Percentiles rank a stretch among this genome's conserved stretches.
These are phyloP conservation scores for Digitaria exilis DNA, from an alignment of 202 grass and related monocot species.

Conservation along the genomic window DNA sequence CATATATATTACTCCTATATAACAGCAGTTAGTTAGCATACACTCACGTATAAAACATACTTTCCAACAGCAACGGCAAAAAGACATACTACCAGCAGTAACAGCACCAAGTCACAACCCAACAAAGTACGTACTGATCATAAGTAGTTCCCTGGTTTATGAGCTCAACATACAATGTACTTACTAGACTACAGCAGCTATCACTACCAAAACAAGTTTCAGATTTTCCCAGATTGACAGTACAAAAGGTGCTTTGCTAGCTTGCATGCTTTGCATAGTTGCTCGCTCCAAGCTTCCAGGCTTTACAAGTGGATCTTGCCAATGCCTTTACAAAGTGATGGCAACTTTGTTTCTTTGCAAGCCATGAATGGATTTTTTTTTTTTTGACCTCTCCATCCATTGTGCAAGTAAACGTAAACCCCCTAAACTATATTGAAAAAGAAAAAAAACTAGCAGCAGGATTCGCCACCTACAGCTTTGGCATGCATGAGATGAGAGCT, in stretches of 20 bases:
- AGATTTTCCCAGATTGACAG: background rate
- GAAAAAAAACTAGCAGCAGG: constrained; percentile 31
- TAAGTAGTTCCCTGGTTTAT: background rate
- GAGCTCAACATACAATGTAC: background rate
- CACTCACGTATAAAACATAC: too few species aligned
- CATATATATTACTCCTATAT: too few species aligned
- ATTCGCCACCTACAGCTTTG: constrained; percentile 30
- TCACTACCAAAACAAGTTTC: background rate
- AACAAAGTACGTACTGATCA: too few species aligned
- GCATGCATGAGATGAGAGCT: constrained; percentile 27
- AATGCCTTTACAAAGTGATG: constrained; percentile 45
- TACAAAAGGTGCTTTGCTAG: constrained; percentile 41
- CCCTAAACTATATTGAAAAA: background rate
- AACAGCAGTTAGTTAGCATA: background rate
- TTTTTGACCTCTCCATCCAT: background rate
- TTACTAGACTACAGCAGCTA: background rate
- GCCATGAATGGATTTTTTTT: background rate
- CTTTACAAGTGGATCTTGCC: constrained; percentile 36
- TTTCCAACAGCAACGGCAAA: too few species aligned
- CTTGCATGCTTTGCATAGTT: constrained; percentile 28
- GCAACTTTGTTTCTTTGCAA: constrained; percentile 32
- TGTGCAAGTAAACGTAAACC: background rate
- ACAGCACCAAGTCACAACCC: too few species aligned
- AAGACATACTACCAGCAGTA: background rate
- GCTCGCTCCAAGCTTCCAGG: constrained; percentile 46